Evolutionary conservation across 2,329 filamentous ascomycete species (phyloP), one percentile per base, ranked within the genome.

Genomic region (Cephalotrichum gorgonifer): DNA sequence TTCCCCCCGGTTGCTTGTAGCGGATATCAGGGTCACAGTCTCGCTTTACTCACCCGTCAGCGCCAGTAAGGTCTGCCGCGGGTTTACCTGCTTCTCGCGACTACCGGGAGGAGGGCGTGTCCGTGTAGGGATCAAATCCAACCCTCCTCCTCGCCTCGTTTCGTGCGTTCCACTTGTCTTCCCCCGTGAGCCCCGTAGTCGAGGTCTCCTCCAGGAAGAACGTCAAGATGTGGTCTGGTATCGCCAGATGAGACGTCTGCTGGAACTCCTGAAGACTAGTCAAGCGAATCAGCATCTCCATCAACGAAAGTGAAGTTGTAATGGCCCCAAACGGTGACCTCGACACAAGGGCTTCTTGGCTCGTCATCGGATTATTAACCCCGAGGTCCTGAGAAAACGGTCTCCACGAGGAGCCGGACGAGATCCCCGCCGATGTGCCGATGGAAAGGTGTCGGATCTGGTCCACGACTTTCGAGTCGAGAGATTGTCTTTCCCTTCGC

Each of bases 191-290:
- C 0, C 75, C 72, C 4, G 73, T 75, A 2, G 73, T 74, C 6
- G 75, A 78, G 2, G 72, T 73, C 50, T 79, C 74, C 52, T 79
- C 76, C 15, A 96, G 72, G 67, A 95, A 96, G 68, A 95, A 94
- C 47, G 85, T 88, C 38, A 95, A 72, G 2, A 95, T 79, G 57
- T 95, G 87, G 61, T 96, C 90, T 1, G 86, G 86, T 53, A 95
- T 93, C 6, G 88, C 79, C n/a, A 95, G 76, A 58, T 95, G 89
- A 0, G 87, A 89, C 38, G 81, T 78, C 70, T 96, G 90, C 61
- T 95, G 86, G 63, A 93, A 95, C 68, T 95, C 88, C 61, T 95
- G 90, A 14, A 95, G 77, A 22, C 88, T 88, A 4, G 86, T 83
- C 43, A 96, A 76, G 39, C 91, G 87, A 43, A 95, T 78, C 28